These are phyloP conservation scores for Blastobotrys persicus DNA, from an alignment of 1,139 yeast species.

Conservation along the genomic window DNA sequence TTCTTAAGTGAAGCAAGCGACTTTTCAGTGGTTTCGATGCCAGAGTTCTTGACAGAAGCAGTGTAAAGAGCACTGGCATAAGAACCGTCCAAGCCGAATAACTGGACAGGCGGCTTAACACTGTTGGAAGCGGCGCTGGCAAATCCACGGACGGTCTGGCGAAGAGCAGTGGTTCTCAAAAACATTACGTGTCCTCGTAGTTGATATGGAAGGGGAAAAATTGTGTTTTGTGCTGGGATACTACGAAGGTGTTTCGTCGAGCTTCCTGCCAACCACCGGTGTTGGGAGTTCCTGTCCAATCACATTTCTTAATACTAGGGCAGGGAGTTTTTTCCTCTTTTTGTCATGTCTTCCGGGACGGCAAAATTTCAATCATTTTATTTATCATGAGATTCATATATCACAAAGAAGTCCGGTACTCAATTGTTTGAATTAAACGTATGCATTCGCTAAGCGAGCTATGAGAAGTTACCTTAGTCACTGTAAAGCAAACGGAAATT, in stretches of 20 bases:
- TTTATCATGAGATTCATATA: no score
- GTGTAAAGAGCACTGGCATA: slow-evolving; percentile 93
- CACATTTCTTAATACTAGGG: not conserved
- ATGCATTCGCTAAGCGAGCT: no score
- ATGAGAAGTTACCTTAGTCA: no score
- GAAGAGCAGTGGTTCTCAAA: slow-evolving; percentile 19
- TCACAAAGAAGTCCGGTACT: no score
- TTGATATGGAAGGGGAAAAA: not conserved
- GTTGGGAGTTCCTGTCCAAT: not conserved
- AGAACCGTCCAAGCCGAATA: slow-evolving; percentile 94
- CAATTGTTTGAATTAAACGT: no score
- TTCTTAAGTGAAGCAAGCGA: slow-evolving; percentile 60
- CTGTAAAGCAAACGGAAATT: no score
- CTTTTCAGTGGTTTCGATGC: slow-evolving; percentile 68
- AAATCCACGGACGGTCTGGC: slow-evolving; percentile 18
- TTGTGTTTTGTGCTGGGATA: not conserved
- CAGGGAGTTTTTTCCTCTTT: not conserved
- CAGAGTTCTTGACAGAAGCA: slow-evolving; percentile 83
- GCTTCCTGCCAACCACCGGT: not conserved
- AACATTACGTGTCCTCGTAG: slow-evolving; percentile 14
- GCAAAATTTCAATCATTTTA: not conserved
- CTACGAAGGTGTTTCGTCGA: slow-evolving; percentile 2
- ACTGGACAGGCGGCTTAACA: slow-evolving; percentile 85
- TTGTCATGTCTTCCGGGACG: not conserved
- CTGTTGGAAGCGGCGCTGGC: slow-evolving; percentile 44